Evolutionary conservation across 1,139 yeast species (phyloP), one percentile per base, ranked within the genome.

Genomic region (Candida sp.): DNA sequence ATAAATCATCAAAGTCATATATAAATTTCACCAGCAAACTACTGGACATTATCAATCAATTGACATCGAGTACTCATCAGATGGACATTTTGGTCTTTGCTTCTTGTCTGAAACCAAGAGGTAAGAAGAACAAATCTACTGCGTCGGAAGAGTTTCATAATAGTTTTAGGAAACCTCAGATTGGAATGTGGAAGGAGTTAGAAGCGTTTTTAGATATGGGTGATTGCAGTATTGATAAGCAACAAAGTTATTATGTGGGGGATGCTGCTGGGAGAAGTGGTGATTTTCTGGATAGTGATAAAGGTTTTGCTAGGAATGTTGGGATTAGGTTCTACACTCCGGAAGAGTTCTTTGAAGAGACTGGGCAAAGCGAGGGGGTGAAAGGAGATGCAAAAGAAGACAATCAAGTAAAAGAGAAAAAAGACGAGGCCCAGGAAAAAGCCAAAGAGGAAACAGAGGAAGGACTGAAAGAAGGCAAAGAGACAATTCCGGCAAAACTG

Each of bases 191-290:
- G 81, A 60, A 68, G 1, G 73, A 68, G 37, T 66, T 84, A 32
- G 49, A 49, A 9, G 53, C 58, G n/a, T 75, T 77, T 55, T 60
- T 77, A 47, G 61, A 52, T 7, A 33, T n/a, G 1, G 38, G 51
- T 41, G 54, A 43, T 15, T 33, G 32, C 46, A 47, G 21, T 43
- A 52, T 82, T 2, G 77, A 77, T 46, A 44, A 61, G 36, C 68
- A 63, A 1, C 52, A 66, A 23, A 79, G 87, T 43, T 77, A 84
- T 49, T 93, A 66, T 58, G 91, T 91, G n/a, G 99, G 99, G 4
- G 99, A 93, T 67, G 98, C 98, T 0, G 98, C 97, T 5, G 99
- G 98, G 0, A 70, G 98, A 43, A 56, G 60, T 1, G 60, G 57
- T 0, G 98, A 91, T 60, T 84, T 83, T 59, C 86, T 91, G 72